Evolutionary conservation across 192 early-diverging fungal genomes (phyloP).

Genomic region (Lobosporangium transversale): DNA sequence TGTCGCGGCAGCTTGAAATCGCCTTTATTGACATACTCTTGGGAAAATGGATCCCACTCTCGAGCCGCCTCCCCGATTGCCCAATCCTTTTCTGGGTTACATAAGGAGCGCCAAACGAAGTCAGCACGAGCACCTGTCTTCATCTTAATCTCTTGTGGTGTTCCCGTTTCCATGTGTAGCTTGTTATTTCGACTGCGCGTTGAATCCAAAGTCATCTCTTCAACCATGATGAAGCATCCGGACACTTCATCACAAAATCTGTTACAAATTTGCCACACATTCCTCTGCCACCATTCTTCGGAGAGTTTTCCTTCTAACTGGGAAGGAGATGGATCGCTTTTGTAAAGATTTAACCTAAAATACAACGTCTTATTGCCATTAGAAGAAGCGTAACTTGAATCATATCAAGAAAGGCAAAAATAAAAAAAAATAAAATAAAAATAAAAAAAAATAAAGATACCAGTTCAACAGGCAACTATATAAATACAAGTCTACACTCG

Average conservation of each 20-base stretch:
- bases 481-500: slow-evolving; percentile 2
- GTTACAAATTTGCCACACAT: slow-evolving; percentile 2
- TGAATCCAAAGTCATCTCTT: slow-evolving; percentile 6
- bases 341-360: slow-evolving; percentile 10
- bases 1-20: slow-evolving; percentile 4
- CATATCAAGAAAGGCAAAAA: too few species aligned
- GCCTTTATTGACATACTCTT: not conserved
- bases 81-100: slow-evolving; percentile 4
- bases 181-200: slow-evolving; percentile 2
- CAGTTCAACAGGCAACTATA: slow-evolving; percentile 3
- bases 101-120: slow-evolving; percentile 2
- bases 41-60: slow-evolving; percentile 2
- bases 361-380: not conserved
- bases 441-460: slow-evolving; percentile 9
- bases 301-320: slow-evolving; percentile 5
- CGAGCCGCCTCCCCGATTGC: slow-evolving; percentile 1
- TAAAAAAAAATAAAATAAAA: not conserved
- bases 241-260: not conserved
- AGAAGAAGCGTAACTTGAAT: not conserved
- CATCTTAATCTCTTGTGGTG: not conserved
- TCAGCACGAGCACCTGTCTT: slow-evolving; percentile 4
- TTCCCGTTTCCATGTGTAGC: not conserved
- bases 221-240: slow-evolving; percentile 9
- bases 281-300: slow-evolving; percentile 2
- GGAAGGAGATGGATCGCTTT: not conserved